Conservation (phyloP, 495 filamentous ascomycete genomes). For the Lasiosphaeria miniovina region DNA sequence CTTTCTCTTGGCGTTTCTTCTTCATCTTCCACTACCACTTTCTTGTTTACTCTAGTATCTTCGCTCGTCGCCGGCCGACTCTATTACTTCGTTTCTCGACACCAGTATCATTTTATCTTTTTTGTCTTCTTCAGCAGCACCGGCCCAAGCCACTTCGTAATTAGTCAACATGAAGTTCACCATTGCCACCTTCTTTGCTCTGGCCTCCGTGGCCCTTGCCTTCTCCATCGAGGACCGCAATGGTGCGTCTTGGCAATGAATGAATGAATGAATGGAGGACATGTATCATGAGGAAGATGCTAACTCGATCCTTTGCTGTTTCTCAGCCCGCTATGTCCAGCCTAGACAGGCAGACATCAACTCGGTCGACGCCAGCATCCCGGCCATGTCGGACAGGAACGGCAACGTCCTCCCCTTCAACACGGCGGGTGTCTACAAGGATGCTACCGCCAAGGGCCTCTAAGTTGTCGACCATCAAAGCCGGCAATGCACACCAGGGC, state of each 20-base stretch:
- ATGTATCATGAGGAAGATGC: background rate
- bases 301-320: background rate
- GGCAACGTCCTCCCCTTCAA: constrained; percentile 43
- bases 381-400: constrained; percentile 37
- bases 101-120: background rate
- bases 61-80: constrained; percentile 33
- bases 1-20: constrained; percentile 19
- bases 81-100: constrained; percentile 14
- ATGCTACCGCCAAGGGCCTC: constrained; percentile 22
- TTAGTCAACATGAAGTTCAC: constrained; percentile 53
- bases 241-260: constrained; percentile 26
- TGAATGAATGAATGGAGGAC: background rate
- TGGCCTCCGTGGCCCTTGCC: constrained; percentile 47
- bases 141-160: constrained; percentile 10
- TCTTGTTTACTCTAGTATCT: background rate
- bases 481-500: background rate
- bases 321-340: constrained; percentile 16
- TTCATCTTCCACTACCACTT: constrained; percentile 14
- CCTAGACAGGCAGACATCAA: constrained; percentile 28
- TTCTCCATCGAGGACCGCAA: constrained; percentile 27
- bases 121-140: constrained; percentile 19
- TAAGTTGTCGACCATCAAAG: constrained; percentile 15
- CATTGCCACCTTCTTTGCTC: constrained; percentile 41
- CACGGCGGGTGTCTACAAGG: constrained; percentile 35
- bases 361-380: constrained; percentile 25